Evolutionary conservation across 345 rosid genomes (phyloP).

Genomic region (Iberis pinnata): DNA sequence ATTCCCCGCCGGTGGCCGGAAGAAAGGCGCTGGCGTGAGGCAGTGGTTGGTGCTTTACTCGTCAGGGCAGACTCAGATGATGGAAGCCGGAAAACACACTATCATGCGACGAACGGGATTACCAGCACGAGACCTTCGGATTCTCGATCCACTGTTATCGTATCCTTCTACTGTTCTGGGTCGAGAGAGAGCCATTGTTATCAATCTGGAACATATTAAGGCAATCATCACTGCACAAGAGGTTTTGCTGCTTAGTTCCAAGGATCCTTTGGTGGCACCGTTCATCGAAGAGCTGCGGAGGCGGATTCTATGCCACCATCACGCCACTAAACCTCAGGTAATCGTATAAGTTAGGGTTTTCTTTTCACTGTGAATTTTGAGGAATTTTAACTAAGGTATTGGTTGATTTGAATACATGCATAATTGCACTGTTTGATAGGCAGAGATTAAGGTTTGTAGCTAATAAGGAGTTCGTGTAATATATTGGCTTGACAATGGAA

Average conservation of each 20-base stretch:
- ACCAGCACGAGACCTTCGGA: constrained; percentile 84
- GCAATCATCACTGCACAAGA: constrained; percentile 89
- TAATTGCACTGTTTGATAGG: neutral
- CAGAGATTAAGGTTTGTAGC: constrained; percentile 1
- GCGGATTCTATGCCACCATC: constrained; percentile 52
- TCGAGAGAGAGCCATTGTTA: constrained; percentile 79
- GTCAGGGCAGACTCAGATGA: constrained; percentile 45
- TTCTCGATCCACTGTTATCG: constrained; percentile 81
- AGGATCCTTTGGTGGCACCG: constrained; percentile 71
- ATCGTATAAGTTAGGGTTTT: neutral
- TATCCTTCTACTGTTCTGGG: constrained; percentile 86
- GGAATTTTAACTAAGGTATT: neutral
- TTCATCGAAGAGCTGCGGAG: constrained; percentile 66
- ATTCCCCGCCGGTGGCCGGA: constrained; percentile 31
- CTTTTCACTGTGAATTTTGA: neutral
- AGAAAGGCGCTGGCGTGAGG: constrained; percentile 61
- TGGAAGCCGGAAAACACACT: constrained; percentile 70
- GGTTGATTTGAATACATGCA: neutral
- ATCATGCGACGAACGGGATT: constrained; percentile 95
- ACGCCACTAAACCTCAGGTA: constrained; percentile 67
- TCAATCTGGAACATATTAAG: constrained; percentile 87
- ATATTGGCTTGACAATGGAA: neutral
- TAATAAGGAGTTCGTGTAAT: neutral
- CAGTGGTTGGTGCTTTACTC: constrained; percentile 61
- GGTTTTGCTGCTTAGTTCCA: constrained; percentile 69